Percentiles rank a stretch among this genome's conserved stretches.
Conservation (phyloP, 805 yeast species). For the Yamadazyma olivae region DNA sequence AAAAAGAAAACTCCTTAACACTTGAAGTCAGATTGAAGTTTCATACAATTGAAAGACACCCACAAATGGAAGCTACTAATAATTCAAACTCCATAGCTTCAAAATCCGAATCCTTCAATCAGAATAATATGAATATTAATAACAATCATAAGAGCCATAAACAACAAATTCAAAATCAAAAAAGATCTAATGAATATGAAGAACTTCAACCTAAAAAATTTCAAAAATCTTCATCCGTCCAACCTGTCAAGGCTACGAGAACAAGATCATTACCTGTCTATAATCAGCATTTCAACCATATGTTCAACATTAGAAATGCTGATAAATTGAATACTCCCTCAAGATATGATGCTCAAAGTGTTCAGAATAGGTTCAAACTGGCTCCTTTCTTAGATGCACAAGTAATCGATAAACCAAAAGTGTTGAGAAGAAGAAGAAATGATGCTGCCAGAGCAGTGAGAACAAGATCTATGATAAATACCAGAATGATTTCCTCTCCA, state of each 20-base stretch:
- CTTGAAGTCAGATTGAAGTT: slow-evolving; percentile 56
- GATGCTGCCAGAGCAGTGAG: slow-evolving; percentile 39
- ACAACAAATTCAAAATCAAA: not conserved
- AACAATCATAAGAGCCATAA: not conserved
- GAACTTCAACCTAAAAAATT: slow-evolving; percentile 1
- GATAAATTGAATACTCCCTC: slow-evolving; percentile 38
- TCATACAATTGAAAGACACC: slow-evolving; percentile 29
- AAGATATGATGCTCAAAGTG: slow-evolving; percentile 36
- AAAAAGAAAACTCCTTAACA: slow-evolving; percentile 42
- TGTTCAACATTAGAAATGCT: slow-evolving; percentile 39
- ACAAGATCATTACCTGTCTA: slow-evolving; percentile 43
- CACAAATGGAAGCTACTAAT: not conserved
- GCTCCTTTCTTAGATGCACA: slow-evolving; percentile 42
- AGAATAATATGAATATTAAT: not conserved
- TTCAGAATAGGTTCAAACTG: slow-evolving; percentile 44
- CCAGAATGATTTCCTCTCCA: slow-evolving; percentile 34
- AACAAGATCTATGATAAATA: slow-evolving; percentile 40
- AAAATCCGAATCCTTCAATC: not conserved
- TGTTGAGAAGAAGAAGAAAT: slow-evolving; percentile 15
- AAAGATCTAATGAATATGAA: slow-evolving; percentile 4
- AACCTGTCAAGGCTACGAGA: slow-evolving; percentile 40
- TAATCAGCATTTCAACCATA: slow-evolving; percentile 36
- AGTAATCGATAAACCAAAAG: slow-evolving; percentile 36
- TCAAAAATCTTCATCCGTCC: slow-evolving; percentile 6
- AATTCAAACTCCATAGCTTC: not conserved